Conservation (phyloP, 129 eudicot species). For the Artemisia annua region DNA sequence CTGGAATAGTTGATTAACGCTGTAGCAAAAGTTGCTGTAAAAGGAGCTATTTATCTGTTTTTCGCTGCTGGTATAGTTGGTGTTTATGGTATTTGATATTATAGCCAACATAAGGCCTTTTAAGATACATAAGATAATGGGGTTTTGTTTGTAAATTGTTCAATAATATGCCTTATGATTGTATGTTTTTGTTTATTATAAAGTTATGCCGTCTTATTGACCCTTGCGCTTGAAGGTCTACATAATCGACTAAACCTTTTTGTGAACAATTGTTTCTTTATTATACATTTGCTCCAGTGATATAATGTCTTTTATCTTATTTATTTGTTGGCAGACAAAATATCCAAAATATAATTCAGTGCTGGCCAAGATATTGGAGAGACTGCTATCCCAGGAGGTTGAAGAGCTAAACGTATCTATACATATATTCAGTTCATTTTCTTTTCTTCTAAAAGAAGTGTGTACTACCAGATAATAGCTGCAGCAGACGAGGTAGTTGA, state of each 20-base stretch:
- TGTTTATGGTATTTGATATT: constrained; percentile 61
- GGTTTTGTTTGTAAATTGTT: too few relatives aligned
- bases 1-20: too few relatives aligned
- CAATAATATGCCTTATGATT: too few relatives aligned
- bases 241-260: too few relatives aligned
- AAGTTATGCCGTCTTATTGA: too few relatives aligned
- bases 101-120: constrained; percentile 60
- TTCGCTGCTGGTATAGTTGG: constrained; percentile 94
- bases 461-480: constrained; percentile 46
- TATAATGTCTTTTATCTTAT: constrained; percentile 2
- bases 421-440: neutral
- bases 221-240: too few relatives aligned
- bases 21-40: constrained; percentile 81
- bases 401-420: constrained; percentile 28
- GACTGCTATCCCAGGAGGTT: constrained; percentile 55
- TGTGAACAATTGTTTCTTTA: too few relatives aligned
- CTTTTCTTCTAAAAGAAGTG: neutral
- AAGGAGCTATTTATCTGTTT: constrained; percentile 88
- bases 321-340: constrained; percentile 58
- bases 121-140: neutral
- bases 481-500: constrained; percentile 25
- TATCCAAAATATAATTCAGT: constrained; percentile 86
- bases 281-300: neutral
- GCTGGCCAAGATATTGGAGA: constrained; percentile 86
- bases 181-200: too few relatives aligned